Evolutionary conservation across 208 protist species (phyloP).

Genomic region (Crithidia thermophila): DNA sequence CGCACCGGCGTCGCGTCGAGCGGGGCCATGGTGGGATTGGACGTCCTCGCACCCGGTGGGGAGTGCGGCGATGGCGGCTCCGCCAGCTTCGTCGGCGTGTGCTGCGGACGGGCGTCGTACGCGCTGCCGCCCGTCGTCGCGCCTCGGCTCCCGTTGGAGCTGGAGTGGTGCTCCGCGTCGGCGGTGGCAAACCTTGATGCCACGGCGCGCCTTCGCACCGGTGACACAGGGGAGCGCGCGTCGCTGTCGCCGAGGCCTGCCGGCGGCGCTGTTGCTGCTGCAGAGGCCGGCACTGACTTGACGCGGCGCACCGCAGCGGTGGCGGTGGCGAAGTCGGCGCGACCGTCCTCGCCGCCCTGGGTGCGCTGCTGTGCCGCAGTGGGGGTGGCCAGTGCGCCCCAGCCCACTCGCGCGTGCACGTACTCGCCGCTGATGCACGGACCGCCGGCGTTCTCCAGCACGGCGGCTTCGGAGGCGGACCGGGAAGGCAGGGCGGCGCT

Average conservation of each 20-base stretch:
- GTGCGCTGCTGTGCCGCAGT: background rate
- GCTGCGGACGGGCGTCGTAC: conserved; percentile 12
- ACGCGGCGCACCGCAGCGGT: background rate
- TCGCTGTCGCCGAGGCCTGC: conserved; percentile 1
- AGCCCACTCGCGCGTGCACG: background rate
- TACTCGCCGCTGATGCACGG: background rate
- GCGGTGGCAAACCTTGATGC: background rate
- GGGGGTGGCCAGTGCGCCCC: conserved; percentile 5
- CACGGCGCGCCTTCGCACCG: background rate
- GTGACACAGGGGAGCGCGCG: background rate
- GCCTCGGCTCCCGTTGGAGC: background rate
- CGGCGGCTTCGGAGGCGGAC: background rate
- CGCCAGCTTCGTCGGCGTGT: conserved; percentile 6
- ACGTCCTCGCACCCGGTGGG: background rate
- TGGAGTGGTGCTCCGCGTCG: background rate
- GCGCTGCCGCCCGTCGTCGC: background rate
- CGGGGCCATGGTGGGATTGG: background rate
- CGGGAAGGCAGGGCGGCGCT: background rate
- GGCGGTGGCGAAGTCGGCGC: background rate
- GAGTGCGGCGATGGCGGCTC: conserved; percentile 4
- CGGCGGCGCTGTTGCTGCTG: background rate
- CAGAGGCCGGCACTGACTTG: background rate
- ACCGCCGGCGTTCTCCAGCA: background rate
- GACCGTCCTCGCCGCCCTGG: background rate
- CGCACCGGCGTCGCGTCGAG: background rate